Conservation (phyloP, 306 rosid species). For the Malus sieversii region DNA sequence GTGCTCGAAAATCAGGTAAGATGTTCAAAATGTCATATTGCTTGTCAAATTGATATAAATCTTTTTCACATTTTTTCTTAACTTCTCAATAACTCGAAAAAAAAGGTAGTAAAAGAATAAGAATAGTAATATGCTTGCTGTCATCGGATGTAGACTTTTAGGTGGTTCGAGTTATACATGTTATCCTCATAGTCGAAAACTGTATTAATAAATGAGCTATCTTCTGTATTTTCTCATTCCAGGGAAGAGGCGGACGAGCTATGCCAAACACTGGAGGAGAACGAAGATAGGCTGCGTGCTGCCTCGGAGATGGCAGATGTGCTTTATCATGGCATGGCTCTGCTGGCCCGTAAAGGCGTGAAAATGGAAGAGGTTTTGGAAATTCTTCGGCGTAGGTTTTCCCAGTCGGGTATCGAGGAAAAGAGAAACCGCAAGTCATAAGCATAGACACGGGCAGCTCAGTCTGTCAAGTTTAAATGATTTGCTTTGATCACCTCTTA, state of each 20-base stretch:
- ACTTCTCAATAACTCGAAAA: neutral
- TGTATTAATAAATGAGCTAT: neutral
- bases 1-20: constrained; percentile 77
- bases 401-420: constrained; percentile 81
- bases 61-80: neutral
- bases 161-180: no score
- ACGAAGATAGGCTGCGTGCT: constrained; percentile 52
- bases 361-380: constrained; percentile 76
- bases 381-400: constrained; percentile 62
- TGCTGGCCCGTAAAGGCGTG: constrained; percentile 55
- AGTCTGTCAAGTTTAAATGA: neutral
- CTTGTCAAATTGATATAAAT: neutral
- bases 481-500: no score
- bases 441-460: neutral
- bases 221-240: neutral
- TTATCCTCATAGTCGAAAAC: neutral
- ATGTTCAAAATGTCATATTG: neutral
- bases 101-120: neutral
- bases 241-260: constrained; percentile 84
- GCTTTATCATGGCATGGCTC: constrained; percentile 74
- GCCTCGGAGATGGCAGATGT: constrained; percentile 89
- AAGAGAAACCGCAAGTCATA: constrained; percentile 43
- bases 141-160: neutral
- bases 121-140: neutral
- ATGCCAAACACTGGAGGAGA: constrained; percentile 67